A percentile compares a stretch with the other conserved stretches of the same genome.
Conservation (phyloP, 1,139 yeast genomes). For the Meyerozyma carpophila region DNA sequence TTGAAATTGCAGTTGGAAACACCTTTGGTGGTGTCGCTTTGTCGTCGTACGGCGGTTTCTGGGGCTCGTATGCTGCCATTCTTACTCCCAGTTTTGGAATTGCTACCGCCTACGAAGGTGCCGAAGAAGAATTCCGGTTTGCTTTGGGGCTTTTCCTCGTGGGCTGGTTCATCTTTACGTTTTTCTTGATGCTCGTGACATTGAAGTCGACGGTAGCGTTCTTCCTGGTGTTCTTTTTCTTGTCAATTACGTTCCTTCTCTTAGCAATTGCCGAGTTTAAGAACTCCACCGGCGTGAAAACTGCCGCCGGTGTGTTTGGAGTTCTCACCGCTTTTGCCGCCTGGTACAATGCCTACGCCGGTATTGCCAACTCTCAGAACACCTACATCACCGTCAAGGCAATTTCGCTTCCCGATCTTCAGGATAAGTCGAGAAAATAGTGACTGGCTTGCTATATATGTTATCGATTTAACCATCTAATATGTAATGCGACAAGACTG, state of each 20-base stretch:
- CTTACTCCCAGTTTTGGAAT: constrained; percentile 73
- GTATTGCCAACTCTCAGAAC: constrained; percentile 70
- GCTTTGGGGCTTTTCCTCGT: constrained; percentile 72
- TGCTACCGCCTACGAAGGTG: constrained; percentile 45
- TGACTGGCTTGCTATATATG: background rate
- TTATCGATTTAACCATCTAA: too few species aligned
- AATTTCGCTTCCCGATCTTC: constrained; percentile 38
- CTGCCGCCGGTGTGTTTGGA: constrained; percentile 81
- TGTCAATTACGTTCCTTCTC: constrained; percentile 63
- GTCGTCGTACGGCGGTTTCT: constrained; percentile 80
- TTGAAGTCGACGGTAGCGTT: constrained; percentile 77
- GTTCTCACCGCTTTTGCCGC: constrained; percentile 74
- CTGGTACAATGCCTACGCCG: constrained; percentile 92
- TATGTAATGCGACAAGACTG: background rate
- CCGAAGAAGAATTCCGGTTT: constrained; percentile 23
- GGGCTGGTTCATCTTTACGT: constrained; percentile 80
- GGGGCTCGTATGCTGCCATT: constrained; percentile 80
- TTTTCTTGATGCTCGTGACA: constrained; percentile 60
- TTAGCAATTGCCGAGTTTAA: constrained; percentile 54
- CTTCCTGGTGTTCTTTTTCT: constrained; percentile 59
- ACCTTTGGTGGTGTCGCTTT: constrained; percentile 90
- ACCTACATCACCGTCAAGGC: constrained; percentile 59
- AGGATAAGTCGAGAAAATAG: constrained; percentile 11
- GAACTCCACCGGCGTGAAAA: constrained; percentile 26
- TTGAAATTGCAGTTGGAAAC: constrained; percentile 71